Evolutionary conservation across 305 asterid species (phyloP), one percentile per base, ranked within the genome.

Genomic region (Fraxinus angustifolia): DNA sequence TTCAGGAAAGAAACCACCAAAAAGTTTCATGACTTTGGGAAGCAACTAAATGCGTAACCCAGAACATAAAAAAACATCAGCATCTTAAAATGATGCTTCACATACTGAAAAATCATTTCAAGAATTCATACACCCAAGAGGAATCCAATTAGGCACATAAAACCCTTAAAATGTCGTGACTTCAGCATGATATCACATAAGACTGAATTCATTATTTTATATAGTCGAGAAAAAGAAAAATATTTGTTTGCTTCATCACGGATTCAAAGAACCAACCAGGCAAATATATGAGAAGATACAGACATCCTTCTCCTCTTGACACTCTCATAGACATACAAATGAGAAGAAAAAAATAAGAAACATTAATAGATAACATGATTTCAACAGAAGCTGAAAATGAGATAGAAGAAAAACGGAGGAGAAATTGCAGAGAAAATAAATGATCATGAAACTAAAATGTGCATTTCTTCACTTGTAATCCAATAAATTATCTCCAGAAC

Each of bases 401-500:
- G 34, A 23, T 5, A 33, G n/a, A 65, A 65, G 34, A 65, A 26
- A 65, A 23, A 65, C n/a, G 17, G 73, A 65, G 7, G 36, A 65
- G 73, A 26, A 67, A 28, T 67, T 67, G 73, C 19, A 67, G 19
- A 67, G 36, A 67, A 26, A 67, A 28, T 67, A 67, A 67, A 67
- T 30, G 73, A 67, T 67, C 31, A 67, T 67, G 35, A 67, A 67
- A 67, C 73, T 67, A 65, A 67, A 28, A 12, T 28, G 73, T 67
- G 36, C 17, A 28, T 26, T 67, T 28, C 11, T 31, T 70, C 40
- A 70, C 23, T 11, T 12, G 10, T 23, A 70, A 31, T 70, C 42
- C 4, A 70, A 70, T 70, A 70, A 31, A 70, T 31, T 12, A 67
- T 70, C 75, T 70, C 75, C 75, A 70, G 75, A 70, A 70, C 42